Base-by-base conservation (phyloP, 768 basidiomycete species). In the Leccinum disarticulatum region DNA sequence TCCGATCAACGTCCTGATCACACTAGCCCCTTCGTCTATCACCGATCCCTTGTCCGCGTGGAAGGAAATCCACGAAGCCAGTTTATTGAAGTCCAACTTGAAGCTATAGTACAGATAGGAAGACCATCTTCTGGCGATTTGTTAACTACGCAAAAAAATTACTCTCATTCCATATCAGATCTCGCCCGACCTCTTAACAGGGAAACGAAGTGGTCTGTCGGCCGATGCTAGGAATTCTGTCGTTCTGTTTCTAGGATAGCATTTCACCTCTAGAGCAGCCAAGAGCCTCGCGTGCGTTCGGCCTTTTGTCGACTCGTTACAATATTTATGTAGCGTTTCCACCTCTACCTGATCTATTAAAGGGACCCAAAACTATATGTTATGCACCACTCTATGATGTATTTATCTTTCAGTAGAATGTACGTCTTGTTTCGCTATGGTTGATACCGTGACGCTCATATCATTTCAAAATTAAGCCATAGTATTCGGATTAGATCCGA, bases 11-110 rank as follows among this genome's bases (percentile, higher is more conserved):
- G 90, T 83, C 75, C 98, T 95, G 77, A 98, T 90, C 51, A 96
- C 95, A 75, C 92, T 95, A 62, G 95, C 94, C 35, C 95, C 96
- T 68, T 98, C 95, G 33, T 33, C 70, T 98, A 99, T 81, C 25
- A 95, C 94, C 27, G 97, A 84, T 74, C 98, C 95, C 33, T 98
- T 95, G 70, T 98, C 97, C 54, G 98, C 76, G 64, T 87, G 87
- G 77, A 25, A 33, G n/a, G 48, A 19, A 35, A 17, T 19, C 7
- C 27, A 10, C 35, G 27, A 38, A 54, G 51, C 27, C 22, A 7
- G 13, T 41, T 31, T 3, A 27, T 27, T 27, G 4, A 36, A 36
- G 35, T 15, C 14, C 14, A 15, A 25, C 25, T 25, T 25, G 3
- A 25, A 36, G 35, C 6, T 36, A 15, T 14, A 25, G 25, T 25